Base-by-base conservation (phyloP, 208 protist species). In the Leptomonas pyrrhocoris region DNA sequence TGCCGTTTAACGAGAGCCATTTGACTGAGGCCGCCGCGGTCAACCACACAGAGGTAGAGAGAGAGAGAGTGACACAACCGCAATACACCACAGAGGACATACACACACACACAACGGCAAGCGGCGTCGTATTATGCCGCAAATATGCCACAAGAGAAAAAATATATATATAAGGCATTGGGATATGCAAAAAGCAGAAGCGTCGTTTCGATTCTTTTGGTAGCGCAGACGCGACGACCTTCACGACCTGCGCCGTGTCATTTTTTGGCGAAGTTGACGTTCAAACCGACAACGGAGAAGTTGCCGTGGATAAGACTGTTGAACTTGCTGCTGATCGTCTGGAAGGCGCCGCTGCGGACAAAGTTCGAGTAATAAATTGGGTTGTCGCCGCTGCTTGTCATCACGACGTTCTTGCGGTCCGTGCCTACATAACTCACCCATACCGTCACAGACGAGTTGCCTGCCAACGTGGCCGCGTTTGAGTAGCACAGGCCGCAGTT, bases 351-450 rank as follows among this genome's bases (percentile, higher is more conserved):
- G 25, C 42, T 63, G 21, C 73, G 53, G 4, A 69, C 76, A 62
- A 88, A 94, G n/a, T 68, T 36, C 2, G 58, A n/a, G 67, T 72
- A 94, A 58, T 84, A 85, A 13, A 96, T 34, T 25, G 92, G 92
- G 70, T 94, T 93, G 18, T 70, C 61, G 18, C 88, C 87, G 54
- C 89, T 79, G 61, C 89, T 95, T 0, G 53, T 81, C 45, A 96
- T 68, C 21, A 81, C 68, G 9, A 34, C 49, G 25, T 68, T 56
- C 23, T 78, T 77, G 7, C 23, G n/a, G 55, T 96, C 92, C 1
- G 89, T 93, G 57, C 92, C 92, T 43, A 89, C 80, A 77, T 95
- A 96, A 0, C 88, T 90, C 23, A 74, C 64, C 84, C 83, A 92
- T 21, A 96, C 70, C 13, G 74, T 74, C 59, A 94, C 28, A 6